Evolutionary conservation across 2,329 filamentous ascomycete genomes (phyloP).

Genomic region (Colletotrichum scovillei): DNA sequence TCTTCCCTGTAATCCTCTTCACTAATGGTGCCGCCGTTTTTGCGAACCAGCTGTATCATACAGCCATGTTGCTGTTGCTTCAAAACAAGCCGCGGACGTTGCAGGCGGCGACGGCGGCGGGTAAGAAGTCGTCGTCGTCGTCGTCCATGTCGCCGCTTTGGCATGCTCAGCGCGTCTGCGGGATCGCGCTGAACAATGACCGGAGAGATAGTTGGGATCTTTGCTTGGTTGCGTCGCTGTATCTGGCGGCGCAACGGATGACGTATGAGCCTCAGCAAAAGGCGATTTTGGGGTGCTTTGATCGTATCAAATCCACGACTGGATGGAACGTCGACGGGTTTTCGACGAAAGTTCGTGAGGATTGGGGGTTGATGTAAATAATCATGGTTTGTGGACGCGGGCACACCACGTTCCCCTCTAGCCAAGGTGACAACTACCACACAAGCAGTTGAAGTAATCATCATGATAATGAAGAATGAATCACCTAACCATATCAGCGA

Average conservation of each 20-base stretch:
- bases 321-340: slow-evolving; percentile 51
- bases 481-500: slow-evolving; percentile 6
- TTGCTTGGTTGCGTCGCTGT: slow-evolving; percentile 57
- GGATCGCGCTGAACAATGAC: slow-evolving; percentile 60
- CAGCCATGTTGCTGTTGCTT: slow-evolving; percentile 63
- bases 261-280: slow-evolving; percentile 60
- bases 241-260: slow-evolving; percentile 57
- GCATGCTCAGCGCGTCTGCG: slow-evolving; percentile 61
- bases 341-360: slow-evolving; percentile 40
- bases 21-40: slow-evolving; percentile 54
- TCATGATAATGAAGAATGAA: neutral
- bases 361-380: slow-evolving; percentile 38
- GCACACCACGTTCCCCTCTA: accelerated
- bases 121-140: slow-evolving; percentile 41
- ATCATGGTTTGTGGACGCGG: neutral
- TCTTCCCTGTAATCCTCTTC: slow-evolving; percentile 51
- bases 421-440: neutral
- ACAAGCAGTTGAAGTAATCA: neutral
- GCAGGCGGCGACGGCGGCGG: slow-evolving; percentile 42
- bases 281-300: slow-evolving; percentile 52
- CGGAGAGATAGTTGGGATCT: slow-evolving; percentile 58
- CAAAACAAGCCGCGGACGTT: slow-evolving; percentile 60
- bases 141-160: slow-evolving; percentile 54
- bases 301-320: slow-evolving; percentile 51
- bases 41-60: slow-evolving; percentile 68